Base-by-base conservation (phyloP, 2,329 filamentous ascomycete genomes). In the Ophiostoma piceae region DNA sequence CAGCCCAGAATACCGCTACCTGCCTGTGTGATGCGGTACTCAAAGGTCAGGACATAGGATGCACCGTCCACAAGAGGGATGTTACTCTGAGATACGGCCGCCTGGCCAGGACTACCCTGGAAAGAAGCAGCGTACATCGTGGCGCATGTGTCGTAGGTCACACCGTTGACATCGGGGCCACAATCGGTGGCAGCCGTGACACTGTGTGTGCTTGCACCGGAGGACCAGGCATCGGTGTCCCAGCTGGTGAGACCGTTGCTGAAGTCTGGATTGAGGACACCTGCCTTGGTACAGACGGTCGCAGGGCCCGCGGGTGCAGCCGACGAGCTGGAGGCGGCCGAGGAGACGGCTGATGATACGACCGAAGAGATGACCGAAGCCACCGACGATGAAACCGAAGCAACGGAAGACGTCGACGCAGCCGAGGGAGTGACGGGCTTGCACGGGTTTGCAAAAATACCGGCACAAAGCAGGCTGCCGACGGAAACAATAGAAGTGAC, bases 11-110 rank as follows among this genome's bases (percentile, higher is more conserved):
- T 54, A 32, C 66, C 26, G 41, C 14, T 35, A 26, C 41, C 66
- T 14, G 66, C 22, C 60, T 64, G 60, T 19, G 66, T 67, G 41
- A 67, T 35, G 43, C 66, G 43, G 43, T 67, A 67, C 22, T 35
- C 26, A 8, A 35, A 67, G 5, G 43, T 32, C 14, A 67, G 22
- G 14, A 47, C 47, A 41, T 54, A 54, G 22, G 22, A 32, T n/a
- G 22, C 41, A 41, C 66, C 66, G 6, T 35, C 41, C 8, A 67
- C 66, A 12, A 54, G 32, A 14, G 66, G 43, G 14, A 67, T 37
- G 29, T 26, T 26, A 8, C n/a, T 26, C n/a, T 57, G 51, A 8
- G n/a, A 12, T n/a, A 57, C 51, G 51, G n/a, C 22, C 9, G 51
- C 51, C 12, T 57, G 51, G 2, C 51, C 51, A 57, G 22, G 9